A percentile compares a stretch with the other conserved stretches of the same genome.
These are phyloP conservation scores for Geotrichum cucujoidarum DNA, from an alignment of 1,139 yeast genomes.

Conservation along the genomic window DNA sequence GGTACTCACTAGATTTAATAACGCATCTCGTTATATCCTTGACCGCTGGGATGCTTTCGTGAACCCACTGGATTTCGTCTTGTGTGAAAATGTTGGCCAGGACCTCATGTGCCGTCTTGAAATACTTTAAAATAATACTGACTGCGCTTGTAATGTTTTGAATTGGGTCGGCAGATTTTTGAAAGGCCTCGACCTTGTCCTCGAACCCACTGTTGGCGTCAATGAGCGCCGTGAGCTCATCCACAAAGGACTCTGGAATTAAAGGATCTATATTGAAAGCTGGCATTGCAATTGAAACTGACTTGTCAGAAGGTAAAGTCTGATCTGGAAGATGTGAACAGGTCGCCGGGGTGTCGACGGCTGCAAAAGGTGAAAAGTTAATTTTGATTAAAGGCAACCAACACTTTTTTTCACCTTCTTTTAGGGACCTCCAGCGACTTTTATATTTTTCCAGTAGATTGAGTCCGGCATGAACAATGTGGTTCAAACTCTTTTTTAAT, in stretches of 20 bases:
- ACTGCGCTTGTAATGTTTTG: conserved; percentile 7
- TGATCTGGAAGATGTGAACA: too few relatives aligned
- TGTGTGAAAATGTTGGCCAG: conserved; percentile 26
- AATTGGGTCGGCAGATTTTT: conserved; percentile 3
- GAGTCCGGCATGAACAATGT: too few relatives aligned
- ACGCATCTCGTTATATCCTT: conserved; percentile 42
- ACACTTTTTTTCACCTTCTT: too few relatives aligned
- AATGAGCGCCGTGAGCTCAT: neutral
- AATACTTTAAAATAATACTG: conserved; percentile 25
- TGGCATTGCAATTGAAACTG: too few relatives aligned
- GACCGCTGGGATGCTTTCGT: conserved; percentile 46
- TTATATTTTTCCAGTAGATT: too few relatives aligned
- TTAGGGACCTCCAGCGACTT: too few relatives aligned
- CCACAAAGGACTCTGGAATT: neutral
- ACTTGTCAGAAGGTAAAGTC: too few relatives aligned
- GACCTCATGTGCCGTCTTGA: conserved; percentile 23
- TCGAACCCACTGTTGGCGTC: neutral
- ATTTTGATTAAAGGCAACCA: too few relatives aligned
- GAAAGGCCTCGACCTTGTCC: neutral
- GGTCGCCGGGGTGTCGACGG: too few relatives aligned
- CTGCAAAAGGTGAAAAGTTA: too few relatives aligned
- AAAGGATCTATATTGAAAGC: too few relatives aligned
- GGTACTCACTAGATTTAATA: conserved; percentile 45
- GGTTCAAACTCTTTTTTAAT: too few relatives aligned
- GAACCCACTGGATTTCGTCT: conserved; percentile 44